phyloP scores from a whole-genome alignment of 2,329 filamentous ascomycete species.

The Penicillium paneum region DNA sequence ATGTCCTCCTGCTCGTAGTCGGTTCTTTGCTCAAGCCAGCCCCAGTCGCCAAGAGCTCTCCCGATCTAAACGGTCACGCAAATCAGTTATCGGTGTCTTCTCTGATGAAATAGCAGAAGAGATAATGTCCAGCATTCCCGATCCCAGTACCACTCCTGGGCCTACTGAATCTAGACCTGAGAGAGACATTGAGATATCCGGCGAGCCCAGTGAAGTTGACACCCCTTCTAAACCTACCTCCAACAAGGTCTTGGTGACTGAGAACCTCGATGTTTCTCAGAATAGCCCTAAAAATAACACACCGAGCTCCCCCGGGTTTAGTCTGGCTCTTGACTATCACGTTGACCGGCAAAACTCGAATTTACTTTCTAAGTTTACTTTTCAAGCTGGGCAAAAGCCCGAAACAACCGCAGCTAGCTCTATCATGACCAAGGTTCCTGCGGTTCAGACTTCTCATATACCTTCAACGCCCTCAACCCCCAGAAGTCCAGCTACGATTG shows the following conservation, averaged over 20 bases:
- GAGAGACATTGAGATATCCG: neutral
- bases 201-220: neutral
- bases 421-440: slow-evolving; percentile 11
- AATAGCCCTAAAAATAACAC: slow-evolving; percentile 13
- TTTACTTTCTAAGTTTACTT: slow-evolving; percentile 38
- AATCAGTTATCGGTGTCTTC: slow-evolving; percentile 48
- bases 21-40: slow-evolving; percentile 48
- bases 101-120: slow-evolving; percentile 54
- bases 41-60: slow-evolving; percentile 38
- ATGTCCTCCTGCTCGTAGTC: slow-evolving; percentile 42
- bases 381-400: slow-evolving; percentile 20
- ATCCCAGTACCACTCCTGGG: slow-evolving; percentile 23
- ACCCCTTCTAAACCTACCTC: neutral
- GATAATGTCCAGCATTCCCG: slow-evolving; percentile 47
- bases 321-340: slow-evolving; percentile 37
- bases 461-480: slow-evolving; percentile 6
- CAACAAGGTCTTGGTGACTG: neutral
- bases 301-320: slow-evolving; percentile 20
- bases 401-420: slow-evolving; percentile 1
- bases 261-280: neutral
- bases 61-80: slow-evolving; percentile 42
- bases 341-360: slow-evolving; percentile 36
- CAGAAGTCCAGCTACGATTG: slow-evolving; percentile 12
- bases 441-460: slow-evolving; percentile 6
- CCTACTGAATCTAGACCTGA: neutral